Evolutionary conservation across 2,329 filamentous ascomycete species (phyloP).

Genomic region (Capronia coronata): DNA sequence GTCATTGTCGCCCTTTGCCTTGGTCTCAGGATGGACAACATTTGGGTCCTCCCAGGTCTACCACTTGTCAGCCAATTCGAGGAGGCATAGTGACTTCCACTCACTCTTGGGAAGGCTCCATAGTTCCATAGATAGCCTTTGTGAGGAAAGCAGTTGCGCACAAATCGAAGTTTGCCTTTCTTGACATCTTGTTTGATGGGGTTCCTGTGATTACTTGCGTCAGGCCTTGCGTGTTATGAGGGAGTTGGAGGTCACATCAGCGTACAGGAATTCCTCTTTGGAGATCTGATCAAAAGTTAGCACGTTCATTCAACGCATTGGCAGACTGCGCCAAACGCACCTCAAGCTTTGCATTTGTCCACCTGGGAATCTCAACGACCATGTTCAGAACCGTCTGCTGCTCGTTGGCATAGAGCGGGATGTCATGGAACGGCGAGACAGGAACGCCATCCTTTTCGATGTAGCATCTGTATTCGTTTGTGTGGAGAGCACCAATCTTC

Average conservation of each 20-base stretch:
- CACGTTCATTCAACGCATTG: conserved; percentile 11
- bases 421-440: conserved; percentile 95
- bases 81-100: conserved; percentile 29
- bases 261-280: conserved; percentile 80
- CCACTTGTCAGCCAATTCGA: conserved; percentile 8
- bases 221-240: neutral
- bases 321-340: conserved; percentile 50
- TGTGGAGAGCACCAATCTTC: conserved; percentile 86
- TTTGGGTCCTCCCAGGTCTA: conserved; percentile 99
- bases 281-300: conserved; percentile 62
- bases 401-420: conserved; percentile 94
- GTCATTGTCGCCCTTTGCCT: conserved; percentile 99
- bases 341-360: conserved; percentile 99
- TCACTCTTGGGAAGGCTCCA: conserved; percentile 94
- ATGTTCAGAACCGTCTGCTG: conserved; percentile 97
- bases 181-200: conserved; percentile 99
- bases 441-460: conserved; percentile 95
- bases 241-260: conserved; percentile 20
- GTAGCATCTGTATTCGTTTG: conserved; percentile 93
- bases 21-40: conserved; percentile 92
- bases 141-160: conserved; percentile 99
- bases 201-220: conserved; percentile 46
- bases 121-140: conserved; percentile 99
- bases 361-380: conserved; percentile 98
- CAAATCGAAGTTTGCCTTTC: conserved; percentile 99